Percentiles rank a stretch among this genome's conserved stretches.
Conservation (phyloP, 1,284 basidiomycete species). For the Heterobasidion parviporum region DNA sequence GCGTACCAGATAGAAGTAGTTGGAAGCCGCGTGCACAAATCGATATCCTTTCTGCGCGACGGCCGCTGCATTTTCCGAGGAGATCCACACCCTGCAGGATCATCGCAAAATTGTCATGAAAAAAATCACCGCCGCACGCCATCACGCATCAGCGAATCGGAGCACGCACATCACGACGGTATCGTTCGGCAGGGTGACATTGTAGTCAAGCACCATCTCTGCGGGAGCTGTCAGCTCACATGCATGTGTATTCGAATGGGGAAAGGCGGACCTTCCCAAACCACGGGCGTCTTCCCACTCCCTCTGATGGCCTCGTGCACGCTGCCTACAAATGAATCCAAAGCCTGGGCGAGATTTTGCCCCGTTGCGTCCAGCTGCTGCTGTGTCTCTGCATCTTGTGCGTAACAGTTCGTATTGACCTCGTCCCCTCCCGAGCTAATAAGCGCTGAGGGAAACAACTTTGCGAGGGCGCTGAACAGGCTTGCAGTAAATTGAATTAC, state of each 20-base stretch:
- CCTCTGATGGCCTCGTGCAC: conserved; percentile 37
- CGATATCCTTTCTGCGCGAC: conserved; percentile 41
- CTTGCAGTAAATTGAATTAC: conserved; percentile 33
- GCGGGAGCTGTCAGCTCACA: background rate
- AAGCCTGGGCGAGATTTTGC: conserved; percentile 51
- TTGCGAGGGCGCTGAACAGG: conserved; percentile 33
- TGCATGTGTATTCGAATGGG: background rate
- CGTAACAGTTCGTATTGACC: conserved; percentile 64
- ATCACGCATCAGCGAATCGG: too few species aligned
- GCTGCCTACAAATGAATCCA: conserved; percentile 51
- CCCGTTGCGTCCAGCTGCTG: conserved; percentile 36
- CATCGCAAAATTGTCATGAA: conserved; percentile 20
- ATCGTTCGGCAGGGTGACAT: conserved; percentile 53
- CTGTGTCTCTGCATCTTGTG: conserved; percentile 50
- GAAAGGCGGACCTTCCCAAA: conserved; percentile 53
- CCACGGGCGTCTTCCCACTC: conserved; percentile 48
- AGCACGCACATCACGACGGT: conserved; percentile 48
- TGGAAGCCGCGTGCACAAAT: conserved; percentile 43
- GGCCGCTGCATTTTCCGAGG: conserved; percentile 30
- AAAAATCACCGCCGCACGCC: conserved; percentile 10
- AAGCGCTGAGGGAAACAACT: conserved; percentile 48
- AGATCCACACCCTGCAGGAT: conserved; percentile 38
- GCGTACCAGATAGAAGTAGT: conserved; percentile 53
- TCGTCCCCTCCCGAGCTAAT: conserved; percentile 83
- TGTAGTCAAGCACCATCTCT: conserved; percentile 67